phyloP scores from a whole-genome alignment of 176 grass and related monocot genomes.

The Neostapfia colusana region DNA sequence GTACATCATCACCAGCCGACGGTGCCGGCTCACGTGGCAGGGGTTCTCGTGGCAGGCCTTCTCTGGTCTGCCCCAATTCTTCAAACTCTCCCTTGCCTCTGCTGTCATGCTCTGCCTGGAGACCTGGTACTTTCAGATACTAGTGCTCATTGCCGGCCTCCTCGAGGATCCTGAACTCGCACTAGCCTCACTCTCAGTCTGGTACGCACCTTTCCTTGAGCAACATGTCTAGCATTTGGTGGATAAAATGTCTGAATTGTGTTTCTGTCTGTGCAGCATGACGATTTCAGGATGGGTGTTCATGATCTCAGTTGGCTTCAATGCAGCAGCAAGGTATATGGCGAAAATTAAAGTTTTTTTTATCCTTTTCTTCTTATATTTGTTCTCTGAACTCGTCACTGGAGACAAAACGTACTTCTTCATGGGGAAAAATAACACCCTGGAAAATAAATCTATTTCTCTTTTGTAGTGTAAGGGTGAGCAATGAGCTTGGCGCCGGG shows the following conservation, averaged over 20 bases:
- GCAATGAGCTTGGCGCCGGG: constrained; percentile 41
- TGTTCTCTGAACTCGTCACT: neutral
- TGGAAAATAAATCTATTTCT: neutral
- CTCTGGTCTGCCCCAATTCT: constrained; percentile 36
- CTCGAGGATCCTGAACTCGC: constrained; percentile 43
- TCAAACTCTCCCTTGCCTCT: constrained; percentile 54
- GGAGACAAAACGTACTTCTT: neutral
- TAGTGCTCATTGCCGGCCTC: neutral
- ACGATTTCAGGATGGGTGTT: constrained; percentile 77
- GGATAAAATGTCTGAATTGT: neutral
- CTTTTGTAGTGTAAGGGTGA: constrained; percentile 47
- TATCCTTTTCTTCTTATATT: neutral
- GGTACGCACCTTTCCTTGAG: constrained; percentile 15
- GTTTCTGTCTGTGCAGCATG: constrained; percentile 47
- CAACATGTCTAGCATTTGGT: neutral
- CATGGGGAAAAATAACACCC: neutral
- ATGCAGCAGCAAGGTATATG: constrained; percentile 72
- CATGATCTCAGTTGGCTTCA: constrained; percentile 85
- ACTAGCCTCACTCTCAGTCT: constrained; percentile 56
- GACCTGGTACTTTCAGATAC: constrained; percentile 55
- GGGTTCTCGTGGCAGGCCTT: constrained; percentile 60
- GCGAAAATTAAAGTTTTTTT: too few species aligned
- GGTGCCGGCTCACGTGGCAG: constrained; percentile 55
- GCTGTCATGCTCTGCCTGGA: constrained; percentile 90
- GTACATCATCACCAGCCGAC: constrained; percentile 52